These are phyloP conservation scores for Candida michaelii DNA, from an alignment of 805 yeast genomes.

Conservation along the genomic window DNA sequence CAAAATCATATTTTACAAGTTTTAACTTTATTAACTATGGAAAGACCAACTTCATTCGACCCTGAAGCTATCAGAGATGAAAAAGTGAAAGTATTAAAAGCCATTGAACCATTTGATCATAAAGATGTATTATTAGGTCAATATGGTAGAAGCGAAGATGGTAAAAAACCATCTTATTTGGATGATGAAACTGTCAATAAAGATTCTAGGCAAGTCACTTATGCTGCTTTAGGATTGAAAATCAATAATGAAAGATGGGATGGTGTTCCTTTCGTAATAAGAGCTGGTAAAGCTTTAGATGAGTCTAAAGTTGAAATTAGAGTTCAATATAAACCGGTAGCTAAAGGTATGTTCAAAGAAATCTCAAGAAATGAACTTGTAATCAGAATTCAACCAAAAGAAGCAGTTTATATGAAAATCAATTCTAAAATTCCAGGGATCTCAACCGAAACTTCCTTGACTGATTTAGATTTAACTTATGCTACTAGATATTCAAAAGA, in stretches of 20 bases:
- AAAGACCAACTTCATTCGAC: constrained; percentile 86
- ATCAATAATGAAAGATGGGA: constrained; percentile 96
- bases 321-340: constrained; percentile 85
- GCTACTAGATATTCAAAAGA: constrained; percentile 71
- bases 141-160: constrained; percentile 81
- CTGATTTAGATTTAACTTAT: constrained; percentile 90
- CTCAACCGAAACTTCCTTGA: constrained; percentile 74
- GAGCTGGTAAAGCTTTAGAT: constrained; percentile 98
- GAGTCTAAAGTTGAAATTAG: constrained; percentile 94
- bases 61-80: constrained; percentile 96
- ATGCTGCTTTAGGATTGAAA: constrained; percentile 77
- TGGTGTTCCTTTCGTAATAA: constrained; percentile 92
- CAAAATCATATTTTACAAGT: constrained; percentile 96
- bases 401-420: constrained; percentile 89
- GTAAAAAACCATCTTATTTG: constrained; percentile 82
- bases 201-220: constrained; percentile 86
- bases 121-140: constrained; percentile 82
- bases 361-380: constrained; percentile 92
- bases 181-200: constrained; percentile 89
- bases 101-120: constrained; percentile 65
- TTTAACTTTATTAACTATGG: constrained; percentile 89
- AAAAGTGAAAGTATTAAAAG: constrained; percentile 88
- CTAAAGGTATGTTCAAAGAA: constrained; percentile 75
- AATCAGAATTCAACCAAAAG: constrained; percentile 90
- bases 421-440: constrained; percentile 94